Evolutionary conservation across 2,329 filamentous ascomycete genomes (phyloP).

Genomic region (Curvularia lunata): DNA sequence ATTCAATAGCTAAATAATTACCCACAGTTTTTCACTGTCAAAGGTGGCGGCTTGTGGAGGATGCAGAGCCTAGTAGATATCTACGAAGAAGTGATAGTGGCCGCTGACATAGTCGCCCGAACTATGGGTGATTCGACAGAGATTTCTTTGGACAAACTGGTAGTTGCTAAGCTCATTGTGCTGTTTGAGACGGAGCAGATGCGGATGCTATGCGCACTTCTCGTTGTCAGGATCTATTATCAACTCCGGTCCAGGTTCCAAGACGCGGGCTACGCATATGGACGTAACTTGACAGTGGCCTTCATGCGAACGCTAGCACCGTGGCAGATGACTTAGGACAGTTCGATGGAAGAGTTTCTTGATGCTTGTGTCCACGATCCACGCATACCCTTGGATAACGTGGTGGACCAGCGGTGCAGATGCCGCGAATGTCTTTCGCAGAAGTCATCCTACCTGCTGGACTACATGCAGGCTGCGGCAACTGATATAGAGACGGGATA

Average conservation of each 20-base stretch:
- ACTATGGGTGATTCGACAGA: background rate
- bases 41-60: background rate
- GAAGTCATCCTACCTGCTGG: background rate
- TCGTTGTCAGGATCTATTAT: background rate
- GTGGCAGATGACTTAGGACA: background rate
- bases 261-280: too few species aligned
- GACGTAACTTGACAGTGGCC: background rate
- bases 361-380: background rate
- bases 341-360: background rate
- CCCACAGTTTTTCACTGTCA: background rate
- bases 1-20: background rate
- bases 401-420: background rate
- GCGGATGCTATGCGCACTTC: background rate
- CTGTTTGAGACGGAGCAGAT: background rate
- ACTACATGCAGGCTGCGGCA: background rate
- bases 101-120: background rate
- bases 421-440: background rate
- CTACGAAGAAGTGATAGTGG: background rate
- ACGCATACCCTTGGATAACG: too few species aligned
- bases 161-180: background rate
- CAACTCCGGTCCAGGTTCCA: background rate
- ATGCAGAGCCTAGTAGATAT: background rate
- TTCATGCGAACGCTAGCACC: background rate
- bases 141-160: background rate
- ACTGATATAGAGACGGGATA: background rate